Base-by-base conservation (phyloP, 345 rosid species). In the Tarenaya hassleriana region DNA sequence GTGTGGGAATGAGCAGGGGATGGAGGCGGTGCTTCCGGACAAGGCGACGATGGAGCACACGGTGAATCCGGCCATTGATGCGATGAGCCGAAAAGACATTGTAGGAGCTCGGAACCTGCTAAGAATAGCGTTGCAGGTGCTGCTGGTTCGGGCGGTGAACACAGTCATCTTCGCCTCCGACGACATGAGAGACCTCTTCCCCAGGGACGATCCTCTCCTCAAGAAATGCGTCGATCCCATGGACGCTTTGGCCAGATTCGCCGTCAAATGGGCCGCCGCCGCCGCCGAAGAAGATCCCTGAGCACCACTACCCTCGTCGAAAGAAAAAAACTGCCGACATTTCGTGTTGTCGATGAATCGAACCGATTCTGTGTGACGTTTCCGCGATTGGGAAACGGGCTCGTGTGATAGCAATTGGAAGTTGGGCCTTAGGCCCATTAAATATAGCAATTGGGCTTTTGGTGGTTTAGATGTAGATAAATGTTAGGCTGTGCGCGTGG, bases 1-100 rank as follows among this genome's bases (percentile, higher is more conserved):
- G 33, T 43, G 13, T 33, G 41, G 41, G 42, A 32, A 52, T 47
- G 57, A 46, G 24, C 76, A 83, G 91, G 86, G 84, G 2, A 75
- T 83, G 71, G 91, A 83, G 69, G 86, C 73, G 13, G 80, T 80
- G 59, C 55, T 80, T 68, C 91, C 75, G 14, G 91, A 83, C 53
- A 77, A 70, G 59, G 77, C 64, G 37, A 79, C 81, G 47, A 62
- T 58, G 73, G 80, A 83, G 43, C 80, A 77, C 47, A 72, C 74
- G 15, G 40, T 75, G 51, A 61, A 71, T 16, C 91, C 86, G 4
- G 77, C 73, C 49, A 33, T 62, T 17, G 84, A 77, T 37, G 74
- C 86, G 9, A 13, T 72, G 70, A 58, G 61, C 47, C 71, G 67
- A 42, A 47, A 56, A 42, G 91, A 83, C 71, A 70, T 71, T 58